Evolutionary conservation across 2,329 filamentous ascomycete species (phyloP).

Genomic region (Coleophoma crateriformis): DNA sequence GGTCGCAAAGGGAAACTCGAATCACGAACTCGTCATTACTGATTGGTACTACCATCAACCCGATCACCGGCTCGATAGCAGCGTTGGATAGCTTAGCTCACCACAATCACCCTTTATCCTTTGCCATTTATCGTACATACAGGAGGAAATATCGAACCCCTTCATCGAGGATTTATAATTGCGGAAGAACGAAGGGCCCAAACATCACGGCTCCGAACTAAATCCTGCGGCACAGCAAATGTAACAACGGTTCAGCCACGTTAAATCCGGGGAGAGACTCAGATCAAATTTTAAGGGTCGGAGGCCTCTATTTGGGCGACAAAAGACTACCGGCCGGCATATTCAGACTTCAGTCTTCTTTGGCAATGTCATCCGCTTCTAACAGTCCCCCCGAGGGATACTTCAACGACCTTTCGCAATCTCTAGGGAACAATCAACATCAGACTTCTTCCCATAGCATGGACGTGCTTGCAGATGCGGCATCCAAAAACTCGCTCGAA

Average conservation of each 20-base stretch:
- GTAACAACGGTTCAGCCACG: not conserved
- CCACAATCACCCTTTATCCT: no score
- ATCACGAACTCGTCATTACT: no score
- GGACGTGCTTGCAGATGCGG: conserved; percentile 28
- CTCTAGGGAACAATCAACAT: conserved; percentile 24
- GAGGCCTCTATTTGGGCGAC: not conserved
- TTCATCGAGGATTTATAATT: no score
- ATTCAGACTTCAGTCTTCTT: no score
- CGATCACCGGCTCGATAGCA: no score
- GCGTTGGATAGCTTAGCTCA: no score
- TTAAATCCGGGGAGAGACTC: conserved; percentile 4
- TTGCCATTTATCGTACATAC: no score
- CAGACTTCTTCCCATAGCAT: conserved; percentile 24
- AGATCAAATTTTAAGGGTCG: not conserved
- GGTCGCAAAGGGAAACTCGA: no score
- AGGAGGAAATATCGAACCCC: no score
- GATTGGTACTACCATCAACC: no score
- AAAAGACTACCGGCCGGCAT: no score
- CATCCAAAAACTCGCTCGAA: conserved; percentile 35
- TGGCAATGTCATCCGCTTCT: conserved; percentile 24
- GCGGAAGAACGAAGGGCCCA: no score
- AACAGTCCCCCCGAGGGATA: conserved; percentile 37
- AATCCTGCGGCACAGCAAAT: not conserved
- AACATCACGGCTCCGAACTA: not conserved
- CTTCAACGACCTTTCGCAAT: conserved; percentile 51